These are phyloP conservation scores for Ciborinia camelliae DNA, from an alignment of 2,329 filamentous ascomycete species.

Conservation along the genomic window DNA sequence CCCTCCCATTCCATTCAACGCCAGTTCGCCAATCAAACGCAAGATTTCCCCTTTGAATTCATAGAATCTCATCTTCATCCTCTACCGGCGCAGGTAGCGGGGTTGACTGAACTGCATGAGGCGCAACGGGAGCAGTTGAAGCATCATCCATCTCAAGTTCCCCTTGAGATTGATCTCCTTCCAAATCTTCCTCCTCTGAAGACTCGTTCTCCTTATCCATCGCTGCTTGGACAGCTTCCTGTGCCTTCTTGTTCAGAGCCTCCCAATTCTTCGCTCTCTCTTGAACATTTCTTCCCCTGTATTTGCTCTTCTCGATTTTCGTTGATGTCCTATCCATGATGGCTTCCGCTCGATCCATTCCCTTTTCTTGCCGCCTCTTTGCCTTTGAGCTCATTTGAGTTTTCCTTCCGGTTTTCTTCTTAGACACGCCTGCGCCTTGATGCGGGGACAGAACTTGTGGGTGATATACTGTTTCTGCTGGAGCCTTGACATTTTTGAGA, in stretches of 20 bases:
- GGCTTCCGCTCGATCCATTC: constrained; percentile 56
- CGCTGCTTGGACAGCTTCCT: constrained; percentile 32
- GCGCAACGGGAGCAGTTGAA: constrained; percentile 1
- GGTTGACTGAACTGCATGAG: constrained; percentile 13
- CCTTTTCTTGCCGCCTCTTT: constrained; percentile 54
- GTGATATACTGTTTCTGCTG: constrained; percentile 46
- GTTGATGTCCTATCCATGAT: constrained; percentile 55
- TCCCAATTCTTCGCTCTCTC: constrained; percentile 55
- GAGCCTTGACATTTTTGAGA: constrained; percentile 56
- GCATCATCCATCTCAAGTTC: constrained; percentile 18
- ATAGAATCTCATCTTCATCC: constrained; percentile 34
- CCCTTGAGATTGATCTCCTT: constrained; percentile 18
- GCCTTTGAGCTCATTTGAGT: constrained; percentile 53
- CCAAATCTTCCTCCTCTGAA: constrained; percentile 24
- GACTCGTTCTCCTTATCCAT: constrained; percentile 26
- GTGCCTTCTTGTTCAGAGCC: constrained; percentile 49
- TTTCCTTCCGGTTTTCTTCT: constrained; percentile 61
- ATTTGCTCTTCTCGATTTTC: constrained; percentile 56
- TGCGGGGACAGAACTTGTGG: constrained; percentile 69
- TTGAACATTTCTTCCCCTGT: constrained; percentile 47
- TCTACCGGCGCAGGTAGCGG: constrained; percentile 21
- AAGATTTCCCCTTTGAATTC: constrained; percentile 13
- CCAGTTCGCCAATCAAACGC: constrained; percentile 29
- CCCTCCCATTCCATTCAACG: constrained; percentile 7
- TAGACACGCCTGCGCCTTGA: constrained; percentile 62